Base-by-base conservation (phyloP, 139 green algal species). In the Chlamydomonas eustigma region DNA sequence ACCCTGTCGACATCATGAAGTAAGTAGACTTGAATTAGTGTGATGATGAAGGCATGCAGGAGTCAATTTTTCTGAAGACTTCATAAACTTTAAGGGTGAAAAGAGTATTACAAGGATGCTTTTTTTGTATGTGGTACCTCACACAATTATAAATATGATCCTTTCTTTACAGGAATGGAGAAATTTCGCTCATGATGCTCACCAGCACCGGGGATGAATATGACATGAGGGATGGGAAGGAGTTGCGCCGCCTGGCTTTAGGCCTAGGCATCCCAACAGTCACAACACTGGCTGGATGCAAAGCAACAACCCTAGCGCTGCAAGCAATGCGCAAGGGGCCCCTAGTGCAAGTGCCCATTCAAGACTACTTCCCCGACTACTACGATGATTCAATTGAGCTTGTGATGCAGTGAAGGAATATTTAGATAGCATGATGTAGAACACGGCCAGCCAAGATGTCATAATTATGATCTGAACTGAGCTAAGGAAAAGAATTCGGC, bases 171-270 rank as follows among this genome's bases (percentile, higher is more conserved):
- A 58, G 44, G 83, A 97, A 97, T 80, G 87, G 87, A 24, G 92
- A 97, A 39, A 91, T 97, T 75, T 76, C 85, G 58, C 88, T 99
- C 78, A 91, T 98, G 83, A 88, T 99, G 39, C 95, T 98, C 79
- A 98, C 94, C 2, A 91, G 80, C 51, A 64, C 36, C 37, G 93
- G 93, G 2, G 93, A 99, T 76, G 91, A 94, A 79, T 34, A 84
- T 0, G 96, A 99, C 83, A 82, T 91, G 28, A 80, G 87, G 28
- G 96, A 99, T 80, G 96, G 96, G 37, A 95, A 92, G 83, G 91
- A 94, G 76, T 88, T 99, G 71, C 88, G 96, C 50, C 88, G 96
- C 30, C 78, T 92, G 25, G 94, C 96, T 34, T 86, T 99, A 24
- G 82, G 71, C 4, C 78, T 78, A 39, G 51, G 39, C 63, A 82